A percentile compares a stretch with the other conserved stretches of the same genome.
These are phyloP conservation scores for Solidago caesia DNA, from an alignment of 129 eudicot genomes.

Conservation along the genomic window DNA sequence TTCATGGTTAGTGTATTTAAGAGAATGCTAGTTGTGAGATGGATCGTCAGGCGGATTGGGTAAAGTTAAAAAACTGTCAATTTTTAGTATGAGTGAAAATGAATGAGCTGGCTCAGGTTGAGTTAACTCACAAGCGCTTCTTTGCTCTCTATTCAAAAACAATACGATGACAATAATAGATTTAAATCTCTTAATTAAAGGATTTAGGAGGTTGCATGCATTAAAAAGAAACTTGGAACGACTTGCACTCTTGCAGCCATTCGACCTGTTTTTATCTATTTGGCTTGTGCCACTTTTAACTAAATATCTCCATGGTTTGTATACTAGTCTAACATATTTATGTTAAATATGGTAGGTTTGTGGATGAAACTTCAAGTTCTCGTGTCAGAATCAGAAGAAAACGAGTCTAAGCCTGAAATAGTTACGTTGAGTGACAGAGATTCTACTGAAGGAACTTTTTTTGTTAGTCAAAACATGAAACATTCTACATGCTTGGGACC, in stretches of 20 bases:
- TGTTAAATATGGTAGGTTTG: constrained; percentile 41
- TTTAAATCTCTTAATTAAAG: not conserved
- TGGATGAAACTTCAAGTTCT: constrained; percentile 51
- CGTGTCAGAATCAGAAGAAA: constrained; percentile 51
- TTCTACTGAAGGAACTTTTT: constrained; percentile 27
- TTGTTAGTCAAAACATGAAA: constrained; percentile 27
- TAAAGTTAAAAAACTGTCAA: not conserved
- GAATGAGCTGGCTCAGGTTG: not conserved
- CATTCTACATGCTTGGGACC: constrained; percentile 30
- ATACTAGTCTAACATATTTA: not conserved
- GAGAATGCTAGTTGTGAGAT: not conserved
- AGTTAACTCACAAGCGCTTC: not conserved
- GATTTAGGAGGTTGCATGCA: not conserved
- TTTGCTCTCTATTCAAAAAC: not conserved
- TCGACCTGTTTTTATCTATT: not conserved
- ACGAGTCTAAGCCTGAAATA: constrained; percentile 42
- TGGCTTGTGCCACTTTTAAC: not conserved
- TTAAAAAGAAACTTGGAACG: not conserved
- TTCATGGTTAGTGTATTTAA: constrained; percentile 36
- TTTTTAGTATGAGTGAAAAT: not conserved
- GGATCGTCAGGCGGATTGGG: not conserved
- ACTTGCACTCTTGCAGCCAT: not conserved
- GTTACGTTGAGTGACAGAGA: constrained; percentile 49
- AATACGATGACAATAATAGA: not conserved
- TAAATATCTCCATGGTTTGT: not conserved